phyloP scores from a whole-genome alignment of 2,329 filamentous ascomycete species.

The Pyrenophora tritici-repentis region DNA sequence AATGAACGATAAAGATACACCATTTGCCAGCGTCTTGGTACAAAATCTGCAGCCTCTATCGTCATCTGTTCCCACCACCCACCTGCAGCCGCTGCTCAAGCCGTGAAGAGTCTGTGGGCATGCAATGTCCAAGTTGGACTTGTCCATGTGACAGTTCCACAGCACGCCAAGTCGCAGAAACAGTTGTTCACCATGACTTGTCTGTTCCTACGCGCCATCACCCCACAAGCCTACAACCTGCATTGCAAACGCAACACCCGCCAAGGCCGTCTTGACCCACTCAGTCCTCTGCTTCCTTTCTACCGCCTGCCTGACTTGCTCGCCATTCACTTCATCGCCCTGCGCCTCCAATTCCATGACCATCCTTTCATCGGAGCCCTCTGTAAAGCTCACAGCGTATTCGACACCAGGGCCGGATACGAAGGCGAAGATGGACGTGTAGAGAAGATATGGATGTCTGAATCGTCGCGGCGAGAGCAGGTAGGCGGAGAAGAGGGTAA shows the following conservation, averaged over 20 bases:
- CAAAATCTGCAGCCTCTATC: too few relatives aligned
- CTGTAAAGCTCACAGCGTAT: conserved; percentile 35
- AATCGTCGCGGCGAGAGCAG: conserved; percentile 72
- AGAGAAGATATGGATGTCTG: conserved; percentile 88
- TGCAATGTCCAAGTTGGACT: too few relatives aligned
- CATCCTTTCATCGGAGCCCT: conserved; percentile 32
- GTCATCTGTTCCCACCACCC: too few relatives aligned
- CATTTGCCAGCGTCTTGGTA: too few relatives aligned
- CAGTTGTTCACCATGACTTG: too few relatives aligned
- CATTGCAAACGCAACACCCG: conserved; percentile 53
- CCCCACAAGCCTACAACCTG: conserved; percentile 57
- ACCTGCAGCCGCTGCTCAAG: too few relatives aligned
- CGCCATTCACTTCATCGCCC: conserved; percentile 54
- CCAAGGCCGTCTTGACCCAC: conserved; percentile 49
- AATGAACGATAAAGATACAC: too few relatives aligned
- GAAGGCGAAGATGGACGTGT: conserved; percentile 73
- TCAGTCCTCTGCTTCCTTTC: conserved; percentile 51
- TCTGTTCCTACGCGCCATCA: conserved; percentile 42
- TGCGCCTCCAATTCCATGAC: conserved; percentile 39
- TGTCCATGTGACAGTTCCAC: too few relatives aligned
- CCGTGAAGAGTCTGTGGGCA: too few relatives aligned
- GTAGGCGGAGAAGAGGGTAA: conserved; percentile 78
- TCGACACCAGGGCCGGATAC: conserved; percentile 50
- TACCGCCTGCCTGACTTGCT: conserved; percentile 54
- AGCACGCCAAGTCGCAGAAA: too few relatives aligned